Base-by-base conservation (phyloP, 139 green algal species). In the Marvania coccoides region DNA sequence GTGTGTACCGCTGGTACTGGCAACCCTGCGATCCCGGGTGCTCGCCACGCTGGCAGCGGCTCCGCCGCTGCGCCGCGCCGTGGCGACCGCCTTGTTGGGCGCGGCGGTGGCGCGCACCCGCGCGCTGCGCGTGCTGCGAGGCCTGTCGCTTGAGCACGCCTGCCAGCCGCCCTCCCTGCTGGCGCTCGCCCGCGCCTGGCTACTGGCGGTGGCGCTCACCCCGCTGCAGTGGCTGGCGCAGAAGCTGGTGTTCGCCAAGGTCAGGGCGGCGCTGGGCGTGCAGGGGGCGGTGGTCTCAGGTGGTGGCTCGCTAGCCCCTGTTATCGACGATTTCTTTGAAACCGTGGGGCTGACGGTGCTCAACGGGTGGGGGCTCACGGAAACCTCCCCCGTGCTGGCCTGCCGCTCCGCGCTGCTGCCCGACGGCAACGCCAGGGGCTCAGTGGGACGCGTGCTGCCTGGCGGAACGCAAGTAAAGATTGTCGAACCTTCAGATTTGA, bases 251-350 rank as follows among this genome's bases (percentile, higher is more conserved):
- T 81, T 80, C 24, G 34, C 19, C 51, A 90, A 90, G 63, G 78
- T 90, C 42, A 63, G 75, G 15, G 45, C 61, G n/a, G 82, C 78
- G 3, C 47, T 91, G 14, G 77, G 77, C 30, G 77, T 91, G 46
- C 74, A 58, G 29, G 63, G 67, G 14, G 76, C 65, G 7, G 75
- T 96, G 19, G 69, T 98, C 38, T 87, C 73, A 47, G 92, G 92
- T 14, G 92, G 91, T 9, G 92, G 92, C 57, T 88, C 78, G 12
- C 75, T 98, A 57, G 66, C 87, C 1, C 14, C 81, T 0, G 83
- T 96, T 69, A 71, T 98, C 37, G 92, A 98, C 65, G 75, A 87
- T 48, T 98, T 97, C 47, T 98, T 87, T 67, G 90, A 95, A 61
- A 57, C 75, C 15, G 53, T 94, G 2, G 91, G 81, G 0, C 72